Evolutionary conservation across 495 filamentous ascomycete genomes (phyloP).

Genomic region (Xanthoparmelia taractica): DNA sequence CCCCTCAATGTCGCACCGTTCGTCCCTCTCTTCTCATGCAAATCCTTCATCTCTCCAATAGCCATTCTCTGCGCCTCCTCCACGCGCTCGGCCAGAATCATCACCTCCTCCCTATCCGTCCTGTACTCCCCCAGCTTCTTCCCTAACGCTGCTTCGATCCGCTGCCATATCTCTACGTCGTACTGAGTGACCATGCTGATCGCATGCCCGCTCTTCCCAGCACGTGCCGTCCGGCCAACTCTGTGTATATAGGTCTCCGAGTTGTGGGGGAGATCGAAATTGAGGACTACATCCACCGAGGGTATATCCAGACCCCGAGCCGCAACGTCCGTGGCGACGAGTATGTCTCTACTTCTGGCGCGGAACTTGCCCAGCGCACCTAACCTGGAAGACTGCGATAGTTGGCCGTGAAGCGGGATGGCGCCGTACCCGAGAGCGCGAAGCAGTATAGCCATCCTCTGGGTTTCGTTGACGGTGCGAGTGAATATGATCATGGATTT

Average conservation of each 20-base stretch:
- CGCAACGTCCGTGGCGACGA: constrained; percentile 94
- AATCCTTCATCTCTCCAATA: constrained; percentile 70
- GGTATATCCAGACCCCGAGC: constrained; percentile 94
- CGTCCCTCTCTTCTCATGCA: constrained; percentile 68
- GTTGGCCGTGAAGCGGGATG: constrained; percentile 84
- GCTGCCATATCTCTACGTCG: constrained; percentile 75
- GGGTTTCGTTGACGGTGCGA: constrained; percentile 86
- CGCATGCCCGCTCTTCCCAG: constrained; percentile 77
- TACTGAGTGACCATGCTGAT: constrained; percentile 83
- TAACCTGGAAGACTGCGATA: constrained; percentile 75
- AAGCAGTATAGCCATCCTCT: constrained; percentile 72
- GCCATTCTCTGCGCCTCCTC: constrained; percentile 80
- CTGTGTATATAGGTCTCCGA: constrained; percentile 93
- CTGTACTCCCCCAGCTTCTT: constrained; percentile 64
- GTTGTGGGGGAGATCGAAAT: constrained; percentile 74
- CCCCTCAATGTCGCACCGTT: constrained; percentile 54
- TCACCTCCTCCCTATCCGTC: constrained; percentile 70
- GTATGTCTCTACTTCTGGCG: constrained; percentile 63
- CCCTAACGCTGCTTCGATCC: constrained; percentile 77
- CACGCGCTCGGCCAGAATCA: constrained; percentile 72
- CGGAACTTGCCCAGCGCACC: constrained; percentile 85
- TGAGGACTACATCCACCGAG: constrained; percentile 79
- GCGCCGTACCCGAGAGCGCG: constrained; percentile 73
- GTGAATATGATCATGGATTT: constrained; percentile 82
- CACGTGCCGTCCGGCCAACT: constrained; percentile 86